These are phyloP conservation scores for Allomyces arbusculus DNA, from an alignment of 192 early-diverging fungal species.

Conservation along the genomic window DNA sequence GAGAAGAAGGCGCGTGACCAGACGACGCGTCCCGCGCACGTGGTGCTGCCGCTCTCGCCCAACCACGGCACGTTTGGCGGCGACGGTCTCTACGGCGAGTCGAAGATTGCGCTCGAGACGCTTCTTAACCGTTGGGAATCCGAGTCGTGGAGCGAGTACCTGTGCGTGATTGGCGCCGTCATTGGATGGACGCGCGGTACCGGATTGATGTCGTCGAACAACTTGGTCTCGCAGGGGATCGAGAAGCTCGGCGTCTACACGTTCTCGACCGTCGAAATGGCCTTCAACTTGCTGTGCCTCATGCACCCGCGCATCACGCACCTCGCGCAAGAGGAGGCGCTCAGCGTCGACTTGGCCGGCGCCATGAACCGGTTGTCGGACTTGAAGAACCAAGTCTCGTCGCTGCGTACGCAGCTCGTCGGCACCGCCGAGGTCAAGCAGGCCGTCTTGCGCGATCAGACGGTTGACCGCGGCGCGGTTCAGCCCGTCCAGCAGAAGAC, in stretches of 20 bases:
- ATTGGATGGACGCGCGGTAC: slow-evolving; percentile 98
- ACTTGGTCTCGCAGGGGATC: slow-evolving; percentile 69
- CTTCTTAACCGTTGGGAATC: slow-evolving; percentile 77
- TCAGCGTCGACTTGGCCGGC: slow-evolving; percentile 82
- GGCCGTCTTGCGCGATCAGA: slow-evolving; percentile 55
- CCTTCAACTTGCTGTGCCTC: slow-evolving; percentile 77
- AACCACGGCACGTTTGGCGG: slow-evolving; percentile 90
- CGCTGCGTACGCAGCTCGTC: slow-evolving; percentile 52
- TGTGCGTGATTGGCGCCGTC: slow-evolving; percentile 72
- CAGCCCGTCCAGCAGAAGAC: slow-evolving; percentile 29
- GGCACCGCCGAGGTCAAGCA: slow-evolving; percentile 73
- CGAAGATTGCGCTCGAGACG: slow-evolving; percentile 84
- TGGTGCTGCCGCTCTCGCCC: slow-evolving; percentile 77
- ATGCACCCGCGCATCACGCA: slow-evolving; percentile 60
- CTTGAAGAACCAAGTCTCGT: slow-evolving; percentile 52
- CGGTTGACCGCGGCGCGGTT: slow-evolving; percentile 42
- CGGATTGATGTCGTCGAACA: slow-evolving; percentile 80
- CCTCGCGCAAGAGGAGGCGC: slow-evolving; percentile 46
- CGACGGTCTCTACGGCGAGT: slow-evolving; percentile 83
- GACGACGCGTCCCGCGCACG: slow-evolving; percentile 70
- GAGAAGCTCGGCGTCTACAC: slow-evolving; percentile 75
- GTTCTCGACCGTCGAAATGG: slow-evolving; percentile 80
- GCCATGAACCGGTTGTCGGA: slow-evolving; percentile 72
- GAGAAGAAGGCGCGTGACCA: slow-evolving; percentile 54
- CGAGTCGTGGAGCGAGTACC: slow-evolving; percentile 70